Conservation (phyloP, 495 filamentous ascomycete genomes). For the Lophium mytilinum region DNA sequence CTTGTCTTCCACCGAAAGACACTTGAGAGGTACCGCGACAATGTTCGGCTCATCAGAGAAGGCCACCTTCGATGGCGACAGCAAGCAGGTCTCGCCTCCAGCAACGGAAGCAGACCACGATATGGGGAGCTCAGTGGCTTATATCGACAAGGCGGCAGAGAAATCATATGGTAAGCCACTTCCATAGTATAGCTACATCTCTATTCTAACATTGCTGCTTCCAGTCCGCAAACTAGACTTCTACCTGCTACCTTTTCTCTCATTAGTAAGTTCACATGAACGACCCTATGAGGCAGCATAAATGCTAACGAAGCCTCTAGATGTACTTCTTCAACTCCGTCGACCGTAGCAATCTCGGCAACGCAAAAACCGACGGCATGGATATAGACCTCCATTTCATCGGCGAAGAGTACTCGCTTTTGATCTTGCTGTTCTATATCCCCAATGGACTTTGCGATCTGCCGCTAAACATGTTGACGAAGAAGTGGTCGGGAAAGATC, state of each 20-base stretch:
- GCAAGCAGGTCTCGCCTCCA: not conserved
- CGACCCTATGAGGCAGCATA: not conserved
- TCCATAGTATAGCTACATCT: not conserved
- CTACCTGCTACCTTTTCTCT: conserved; percentile 31
- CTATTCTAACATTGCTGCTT: not conserved
- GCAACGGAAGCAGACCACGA: conserved; percentile 1
- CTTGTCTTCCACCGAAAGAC: not conserved
- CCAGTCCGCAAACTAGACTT: conserved; percentile 34
- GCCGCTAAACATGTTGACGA: conserved; percentile 15
- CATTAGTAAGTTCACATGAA: conserved; percentile 6
- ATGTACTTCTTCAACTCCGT: conserved; percentile 38
- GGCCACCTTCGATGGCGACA: not conserved
- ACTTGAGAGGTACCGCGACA: not conserved
- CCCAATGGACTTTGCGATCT: conserved; percentile 20
- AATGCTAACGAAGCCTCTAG: not conserved
- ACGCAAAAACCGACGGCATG: conserved; percentile 35
- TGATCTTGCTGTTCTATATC: conserved; percentile 30
- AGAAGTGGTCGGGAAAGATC: conserved; percentile 15
- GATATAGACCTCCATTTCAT: conserved; percentile 27
- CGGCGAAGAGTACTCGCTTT: conserved; percentile 26
- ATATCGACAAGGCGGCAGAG: conserved; percentile 5
- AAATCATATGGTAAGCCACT: not conserved
- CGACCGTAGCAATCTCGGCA: conserved; percentile 41
- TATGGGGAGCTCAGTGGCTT: not conserved
- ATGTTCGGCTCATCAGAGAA: not conserved